Base-by-base conservation (phyloP, 164 flowering plant species). In the Nymphaea colorata region DNA sequence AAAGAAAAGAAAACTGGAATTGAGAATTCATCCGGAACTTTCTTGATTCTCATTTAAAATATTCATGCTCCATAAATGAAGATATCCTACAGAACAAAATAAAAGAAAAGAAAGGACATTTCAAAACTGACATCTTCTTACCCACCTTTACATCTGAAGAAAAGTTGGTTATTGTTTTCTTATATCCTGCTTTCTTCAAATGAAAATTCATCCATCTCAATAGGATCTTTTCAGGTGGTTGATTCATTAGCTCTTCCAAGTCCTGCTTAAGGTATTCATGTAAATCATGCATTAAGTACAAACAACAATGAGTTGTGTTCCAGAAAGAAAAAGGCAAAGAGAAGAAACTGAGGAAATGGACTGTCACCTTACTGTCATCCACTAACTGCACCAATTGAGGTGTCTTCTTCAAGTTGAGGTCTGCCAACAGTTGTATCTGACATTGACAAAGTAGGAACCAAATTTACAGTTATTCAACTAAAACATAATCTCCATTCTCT, bases 351-450 rank as follows among this genome's bases (percentile, higher is more conserved):
- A 63, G 36, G 42, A 66, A 12, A 64, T 65, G 14, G 44, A 43
- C 42, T 59, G 5, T 66, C 72, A 90, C 98, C 93, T 82, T 78
- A 69, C 86, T 80, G 72, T 88, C 96, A 80, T 80, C 98, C 74
- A 92, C 87, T 78, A 92, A 75, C 82, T 92, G 93, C 66, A 90
- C 82, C 73, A 92, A 68, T 75, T 92, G 95, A 64, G 98, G 98
- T 72, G 96, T 92, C 73, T 90, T 92, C 82, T 78, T 90, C 72
- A 92, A 76, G 81, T 92, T 88, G 76, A 92, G 96, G 79, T 92
- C 98, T 12, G 98, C 95, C 74, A 92, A 69, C 42, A 92, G 77
- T 92, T 92, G 98, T 79, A 92, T 92, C 98, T 91, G 68, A 7
- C 36, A 73, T 63, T 11, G 57, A 67, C 8, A 59, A 7, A 51